Percentiles rank a stretch among this genome's conserved stretches.
These are phyloP conservation scores for Sarcodon aspratus DNA, from an alignment of 768 basidiomycete species.

Conservation along the genomic window DNA sequence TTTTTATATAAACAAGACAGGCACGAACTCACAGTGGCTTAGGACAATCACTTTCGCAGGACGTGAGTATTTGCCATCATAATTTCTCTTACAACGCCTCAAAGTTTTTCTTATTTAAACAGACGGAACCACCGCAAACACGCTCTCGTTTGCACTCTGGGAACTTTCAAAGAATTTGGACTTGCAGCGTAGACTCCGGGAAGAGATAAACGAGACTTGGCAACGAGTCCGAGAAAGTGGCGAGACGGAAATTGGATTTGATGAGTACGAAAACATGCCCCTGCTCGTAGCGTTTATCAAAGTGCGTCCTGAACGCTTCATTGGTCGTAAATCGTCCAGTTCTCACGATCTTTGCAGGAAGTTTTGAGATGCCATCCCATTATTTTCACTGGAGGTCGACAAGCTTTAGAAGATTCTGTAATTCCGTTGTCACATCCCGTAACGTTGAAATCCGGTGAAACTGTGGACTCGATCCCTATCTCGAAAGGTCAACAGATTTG, in stretches of 20 bases:
- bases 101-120: not conserved
- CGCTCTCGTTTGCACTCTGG: constrained; percentile 18
- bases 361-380: constrained; percentile 21
- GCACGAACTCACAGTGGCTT: too few relatives aligned
- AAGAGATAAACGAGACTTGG: constrained; percentile 15
- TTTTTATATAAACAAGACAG: not conserved
- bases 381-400: constrained; percentile 13
- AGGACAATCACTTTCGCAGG: constrained; percentile 7
- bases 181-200: constrained; percentile 14
- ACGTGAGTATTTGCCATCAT: not conserved
- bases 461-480: constrained; percentile 15
- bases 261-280: constrained; percentile 21
- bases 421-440: constrained; percentile 22
- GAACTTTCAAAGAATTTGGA: constrained; percentile 17
- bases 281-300: constrained; percentile 21
- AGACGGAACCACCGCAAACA: constrained; percentile 19
- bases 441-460: constrained; percentile 11
- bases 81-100: not conserved
- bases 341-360: constrained; percentile 16
- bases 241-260: constrained; percentile 15
- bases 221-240: constrained; percentile 11
- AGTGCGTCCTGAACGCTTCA: constrained; percentile 7
- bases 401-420: constrained; percentile 17
- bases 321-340: not conserved
- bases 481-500: constrained; percentile 13